Base-by-base conservation (phyloP, 345 rosid species). In the Populus ilicifolia region DNA sequence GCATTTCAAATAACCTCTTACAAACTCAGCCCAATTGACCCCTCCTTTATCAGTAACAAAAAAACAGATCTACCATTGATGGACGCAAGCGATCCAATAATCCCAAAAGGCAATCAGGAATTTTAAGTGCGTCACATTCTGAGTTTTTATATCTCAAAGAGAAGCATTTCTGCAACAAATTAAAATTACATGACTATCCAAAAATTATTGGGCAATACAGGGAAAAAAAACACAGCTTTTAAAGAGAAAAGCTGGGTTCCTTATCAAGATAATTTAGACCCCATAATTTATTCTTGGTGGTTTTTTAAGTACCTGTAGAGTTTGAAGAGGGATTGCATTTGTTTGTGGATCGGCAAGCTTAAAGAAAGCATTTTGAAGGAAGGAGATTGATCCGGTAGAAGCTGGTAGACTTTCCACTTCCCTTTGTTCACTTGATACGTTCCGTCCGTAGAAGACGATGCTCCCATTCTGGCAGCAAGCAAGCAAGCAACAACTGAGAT, bases 401-500 rank as follows among this genome's bases (percentile, higher is more conserved):
- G 96, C 92, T 5, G 89, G 93, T 50, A 89, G 80, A 80, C 84
- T 80, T 86, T 94, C 98, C 74, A 84, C 84, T 83, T 91, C 90
- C 59, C 88, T 81, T 73, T 85, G 91, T 69, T 91, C 94, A 33
- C 70, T 27, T 68, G 85, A 80, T 8, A 33, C 82, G 20, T 72
- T 74, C 79, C 84, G 87, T 87, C 89, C 29, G 84, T 82, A 21
- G 98, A 94, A 21, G 97, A 87, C 4, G 98, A 91, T 20, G 89
- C 91, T 81, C 98, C 98, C 98, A 93, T 93, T 56, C 13, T 77
- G 56, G 5, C 21, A 14, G 67, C 17, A 23, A 52, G 59, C 36
- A 6, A 16, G 33, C 36, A 41, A n/a, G 38, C 5, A 27, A 33
- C 35, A n/a, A 13, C 20, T 2, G 7, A 27, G 39, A 20, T 44